Percentiles rank a stretch among this genome's conserved stretches.
Conservation (phyloP, 2,329 filamentous ascomycete species). For the Teratosphaeria epicoccoides region DNA sequence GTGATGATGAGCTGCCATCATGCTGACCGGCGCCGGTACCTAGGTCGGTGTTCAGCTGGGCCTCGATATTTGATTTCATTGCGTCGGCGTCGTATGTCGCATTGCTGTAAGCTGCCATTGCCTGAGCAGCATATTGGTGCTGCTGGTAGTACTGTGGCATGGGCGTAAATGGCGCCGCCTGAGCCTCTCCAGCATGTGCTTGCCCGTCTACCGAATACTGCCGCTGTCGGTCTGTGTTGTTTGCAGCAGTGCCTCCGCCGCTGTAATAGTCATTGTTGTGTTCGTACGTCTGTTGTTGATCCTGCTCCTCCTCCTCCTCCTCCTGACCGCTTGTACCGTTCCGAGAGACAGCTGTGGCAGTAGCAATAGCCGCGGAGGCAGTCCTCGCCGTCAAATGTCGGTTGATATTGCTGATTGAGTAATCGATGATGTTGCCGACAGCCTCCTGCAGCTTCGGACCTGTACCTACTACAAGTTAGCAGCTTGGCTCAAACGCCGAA, state of each 20-base stretch:
- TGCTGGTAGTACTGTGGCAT: background rate
- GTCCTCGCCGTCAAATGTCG: conserved; percentile 34
- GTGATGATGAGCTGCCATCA: background rate
- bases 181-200: background rate
- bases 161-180: background rate
- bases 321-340: background rate
- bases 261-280: conserved; percentile 3
- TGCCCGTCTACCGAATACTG: background rate
- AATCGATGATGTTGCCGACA: conserved; percentile 39
- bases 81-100: conserved; percentile 1
- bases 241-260: background rate
- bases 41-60: background rate
- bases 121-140: background rate
- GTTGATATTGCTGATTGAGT: conserved; percentile 38
- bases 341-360: background rate
- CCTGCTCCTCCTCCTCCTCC: background rate
- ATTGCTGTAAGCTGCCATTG: conserved; percentile 1
- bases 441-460: conserved; percentile 38
- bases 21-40: background rate
- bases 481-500: background rate
- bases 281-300: conserved; percentile 1
- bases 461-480: conserved; percentile 20
- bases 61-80: conserved; percentile 3
- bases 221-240: background rate
- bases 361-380: conserved; percentile 31